Evolutionary conservation across 164 flowering plant genomes (phyloP), one percentile per base, ranked within the genome.

Genomic region (Buxus sempervirens): DNA sequence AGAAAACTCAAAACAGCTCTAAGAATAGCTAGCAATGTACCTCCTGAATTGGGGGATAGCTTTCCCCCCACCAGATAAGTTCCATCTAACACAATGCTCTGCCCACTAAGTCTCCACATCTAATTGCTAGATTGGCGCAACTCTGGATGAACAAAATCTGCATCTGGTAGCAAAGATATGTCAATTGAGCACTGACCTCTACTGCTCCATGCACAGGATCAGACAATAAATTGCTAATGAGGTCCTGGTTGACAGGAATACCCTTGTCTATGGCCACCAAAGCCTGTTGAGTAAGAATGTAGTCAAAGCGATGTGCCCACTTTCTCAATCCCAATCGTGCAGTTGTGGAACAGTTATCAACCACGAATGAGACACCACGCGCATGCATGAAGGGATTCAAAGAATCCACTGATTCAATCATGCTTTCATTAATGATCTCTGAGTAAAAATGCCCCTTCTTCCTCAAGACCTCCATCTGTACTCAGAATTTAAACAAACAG

Each of bases 321-420:
- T 94, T 94, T 64, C 98, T 86, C 15, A 95, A 86, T 59, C 98
- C 98, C 79, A 91, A 72, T 13, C 96, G 75, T 41, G 97, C 98
- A 0, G 97, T 91, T 6, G 98, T 94, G 8, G 98, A 94, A 65
- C 98, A 91, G 73, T 94, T 94, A 69, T 94, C 98, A 62, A 94
- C 96, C 97, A 94, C 89, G 82, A 94, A 94, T 0, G 98, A 82
- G 54, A 91, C 90, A 60, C 98, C 97, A 22, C 96, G 89, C 9
- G 96, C 98, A 71, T 91, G 98, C 98, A 91, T 94, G 80, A 91
- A 94, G 9, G 97, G 98, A 54, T 94, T 91, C 80, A 94, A 68
- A 19, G 98, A 94, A 73, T 94, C 96, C 64, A 91, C 98, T 0
- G 97, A 60, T 76, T 94, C 98, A 1, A 95, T 94, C 79, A 94